Evolutionary conservation across 345 rosid species (phyloP).

Genomic region (Camelina hispida): DNA sequence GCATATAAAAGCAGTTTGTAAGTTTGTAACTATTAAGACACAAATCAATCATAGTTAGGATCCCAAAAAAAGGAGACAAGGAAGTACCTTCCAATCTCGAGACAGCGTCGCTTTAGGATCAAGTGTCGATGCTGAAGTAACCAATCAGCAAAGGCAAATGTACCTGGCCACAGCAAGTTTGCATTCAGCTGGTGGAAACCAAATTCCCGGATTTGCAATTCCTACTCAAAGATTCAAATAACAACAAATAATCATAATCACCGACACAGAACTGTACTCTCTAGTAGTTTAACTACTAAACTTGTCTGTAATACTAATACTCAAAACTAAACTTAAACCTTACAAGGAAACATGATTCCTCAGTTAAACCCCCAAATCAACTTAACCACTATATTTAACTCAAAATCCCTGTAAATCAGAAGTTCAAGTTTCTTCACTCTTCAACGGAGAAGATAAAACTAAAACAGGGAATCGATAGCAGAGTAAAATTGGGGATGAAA

Average conservation of each 20-base stretch:
- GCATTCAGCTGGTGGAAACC: conserved; percentile 94
- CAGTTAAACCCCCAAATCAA: conserved; percentile 7
- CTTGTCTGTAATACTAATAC: not conserved
- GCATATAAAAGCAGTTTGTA: conserved; percentile 11
- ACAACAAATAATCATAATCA: conserved; percentile 16
- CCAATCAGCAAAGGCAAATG: conserved; percentile 94
- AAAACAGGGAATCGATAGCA: not conserved
- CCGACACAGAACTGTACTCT: no score
- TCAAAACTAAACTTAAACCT: not conserved
- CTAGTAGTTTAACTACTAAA: no score
- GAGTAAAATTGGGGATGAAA: not conserved
- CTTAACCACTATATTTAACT: not conserved
- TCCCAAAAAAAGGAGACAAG: not conserved
- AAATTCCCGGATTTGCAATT: conserved; percentile 75
- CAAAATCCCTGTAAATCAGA: conserved; percentile 3
- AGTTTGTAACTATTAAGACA: conserved; percentile 6
- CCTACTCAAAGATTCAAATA: conserved; percentile 55
- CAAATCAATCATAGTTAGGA: conserved; percentile 2
- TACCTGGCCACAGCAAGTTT: conserved; percentile 97
- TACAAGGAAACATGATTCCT: not conserved
- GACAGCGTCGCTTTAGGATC: conserved; percentile 62
- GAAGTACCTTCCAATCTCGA: conserved; percentile 90
- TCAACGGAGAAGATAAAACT: not conserved
- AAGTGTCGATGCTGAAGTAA: conserved; percentile 56
- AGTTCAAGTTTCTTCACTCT: not conserved